Percentiles rank a stretch among this genome's conserved stretches.
Conservation (phyloP, 108 stramenopile genomes). For the Discostella stelligeroides region DNA sequence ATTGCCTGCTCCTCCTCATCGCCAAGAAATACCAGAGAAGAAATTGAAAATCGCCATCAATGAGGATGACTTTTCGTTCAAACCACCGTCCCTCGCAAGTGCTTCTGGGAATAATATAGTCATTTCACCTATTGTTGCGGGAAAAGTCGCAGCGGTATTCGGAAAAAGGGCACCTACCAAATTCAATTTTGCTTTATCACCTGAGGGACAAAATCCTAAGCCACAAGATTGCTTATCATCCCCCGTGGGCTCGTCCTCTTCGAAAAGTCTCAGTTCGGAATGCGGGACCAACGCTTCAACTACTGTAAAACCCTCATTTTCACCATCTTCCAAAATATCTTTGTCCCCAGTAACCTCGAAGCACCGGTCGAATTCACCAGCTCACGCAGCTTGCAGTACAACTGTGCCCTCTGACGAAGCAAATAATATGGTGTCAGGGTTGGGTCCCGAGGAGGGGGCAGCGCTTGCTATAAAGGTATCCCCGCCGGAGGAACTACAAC, state of each 20-base stretch:
- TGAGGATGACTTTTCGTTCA: slow-evolving; percentile 48
- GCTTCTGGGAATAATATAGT: slow-evolving; percentile 8
- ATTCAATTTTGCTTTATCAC: neutral
- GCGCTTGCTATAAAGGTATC: neutral
- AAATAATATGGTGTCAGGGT: neutral
- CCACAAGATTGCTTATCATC: neutral
- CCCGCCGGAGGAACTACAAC: neutral
- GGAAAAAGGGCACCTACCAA: neutral
- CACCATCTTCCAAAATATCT: neutral
- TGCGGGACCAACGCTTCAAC: neutral
- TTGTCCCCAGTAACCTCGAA: neutral
- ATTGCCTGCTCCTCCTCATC: neutral
- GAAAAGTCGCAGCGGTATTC: slow-evolving; percentile 1
- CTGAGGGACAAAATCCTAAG: neutral
- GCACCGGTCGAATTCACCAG: neutral
- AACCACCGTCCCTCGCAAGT: slow-evolving; percentile 10
- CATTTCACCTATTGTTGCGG: slow-evolving; percentile 24
- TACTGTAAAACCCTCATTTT: neutral
- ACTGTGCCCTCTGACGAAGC: too few relatives aligned
- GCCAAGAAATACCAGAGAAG: neutral
- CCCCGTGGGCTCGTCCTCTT: neutral
- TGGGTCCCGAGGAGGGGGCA: neutral
- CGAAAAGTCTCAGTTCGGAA: neutral
- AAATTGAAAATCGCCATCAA: slow-evolving; percentile 12
- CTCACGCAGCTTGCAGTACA: neutral